These are phyloP conservation scores for Miscanthus lutarioriparius DNA, from an alignment of 176 grass and related monocot genomes.

Conservation along the genomic window DNA sequence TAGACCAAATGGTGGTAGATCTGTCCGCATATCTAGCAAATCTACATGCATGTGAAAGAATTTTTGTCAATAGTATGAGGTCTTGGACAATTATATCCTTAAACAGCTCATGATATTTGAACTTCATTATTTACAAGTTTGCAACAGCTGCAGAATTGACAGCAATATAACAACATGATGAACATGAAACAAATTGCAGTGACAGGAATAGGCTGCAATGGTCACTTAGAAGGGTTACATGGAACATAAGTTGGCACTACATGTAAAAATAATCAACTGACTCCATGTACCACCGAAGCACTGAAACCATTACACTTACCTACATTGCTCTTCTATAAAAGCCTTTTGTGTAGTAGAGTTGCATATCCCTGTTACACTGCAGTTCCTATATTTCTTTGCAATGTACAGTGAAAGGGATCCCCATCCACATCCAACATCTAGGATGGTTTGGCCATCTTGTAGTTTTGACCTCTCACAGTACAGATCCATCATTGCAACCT, in stretches of 20 bases:
- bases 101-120: neutral
- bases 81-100: neutral
- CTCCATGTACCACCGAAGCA: neutral
- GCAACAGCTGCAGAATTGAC: neutral
- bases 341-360: constrained; percentile 87
- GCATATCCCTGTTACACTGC: constrained; percentile 87
- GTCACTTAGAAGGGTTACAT: neutral
- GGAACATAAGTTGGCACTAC: neutral
- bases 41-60: constrained; percentile 4
- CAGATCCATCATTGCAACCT: constrained; percentile 83
- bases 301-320: constrained; percentile 39
- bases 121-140: neutral
- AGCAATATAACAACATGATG: neutral
- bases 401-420: constrained; percentile 80
- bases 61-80: neutral
- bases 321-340: constrained; percentile 82
- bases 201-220: neutral
- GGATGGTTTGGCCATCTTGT: constrained; percentile 74
- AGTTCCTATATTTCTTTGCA: constrained; percentile 79
- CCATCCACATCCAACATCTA: constrained; percentile 95
- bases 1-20: neutral
- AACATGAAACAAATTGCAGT: neutral
- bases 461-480: constrained; percentile 83
- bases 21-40: neutral
- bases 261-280: neutral